Percentiles rank a stretch among this genome's conserved stretches.
phyloP scores from a whole-genome alignment of 768 basidiomycete genomes.

The Leccinum incarnatum region DNA sequence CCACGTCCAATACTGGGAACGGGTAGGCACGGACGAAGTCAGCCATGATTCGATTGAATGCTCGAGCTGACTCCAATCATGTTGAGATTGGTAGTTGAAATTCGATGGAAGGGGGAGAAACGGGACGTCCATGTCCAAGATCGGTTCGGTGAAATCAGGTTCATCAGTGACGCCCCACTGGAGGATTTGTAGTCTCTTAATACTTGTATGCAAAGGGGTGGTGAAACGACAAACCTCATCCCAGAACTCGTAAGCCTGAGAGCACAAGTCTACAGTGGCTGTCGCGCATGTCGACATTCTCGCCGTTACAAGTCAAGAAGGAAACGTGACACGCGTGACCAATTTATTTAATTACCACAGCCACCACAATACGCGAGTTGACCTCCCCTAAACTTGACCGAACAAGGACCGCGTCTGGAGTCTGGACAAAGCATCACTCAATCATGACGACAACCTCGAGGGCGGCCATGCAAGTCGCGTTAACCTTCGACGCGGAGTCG shows the following conservation, averaged over 20 bases:
- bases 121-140: neutral
- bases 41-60: neutral
- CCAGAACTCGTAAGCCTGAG: neutral
- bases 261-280: neutral
- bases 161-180: neutral
- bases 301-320: neutral
- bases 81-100: neutral
- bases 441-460: constrained; percentile 4
- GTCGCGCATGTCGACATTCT: neutral
- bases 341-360: constrained; percentile 7
- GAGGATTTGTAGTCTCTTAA: neutral
- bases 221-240: neutral
- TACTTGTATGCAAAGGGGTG: neutral
- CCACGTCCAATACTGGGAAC: neutral
- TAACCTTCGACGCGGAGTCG: constrained; percentile 7
- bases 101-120: neutral
- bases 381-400: constrained; percentile 22
- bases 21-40: neutral
- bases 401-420: neutral
- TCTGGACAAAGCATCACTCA: neutral
- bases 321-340: neutral
- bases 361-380: constrained; percentile 22
- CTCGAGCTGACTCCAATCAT: neutral
- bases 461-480: constrained; percentile 3
- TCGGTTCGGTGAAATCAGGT: neutral